Evolutionary conservation across 192 early-diverging fungal species (phyloP).

Genomic region (Umbelopsis sp.): DNA sequence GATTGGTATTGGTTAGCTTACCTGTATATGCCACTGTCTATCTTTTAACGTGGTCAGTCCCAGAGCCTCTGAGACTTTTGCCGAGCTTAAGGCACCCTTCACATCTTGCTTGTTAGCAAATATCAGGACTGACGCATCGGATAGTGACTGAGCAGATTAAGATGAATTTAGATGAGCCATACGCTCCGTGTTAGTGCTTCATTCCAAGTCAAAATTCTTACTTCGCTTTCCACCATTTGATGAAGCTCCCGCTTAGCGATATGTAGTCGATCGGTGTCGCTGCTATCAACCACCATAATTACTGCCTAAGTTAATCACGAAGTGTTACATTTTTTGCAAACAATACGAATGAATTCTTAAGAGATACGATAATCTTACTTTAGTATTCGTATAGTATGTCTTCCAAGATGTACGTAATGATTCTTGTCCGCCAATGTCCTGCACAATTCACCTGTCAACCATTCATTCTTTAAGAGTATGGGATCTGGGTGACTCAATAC

Average conservation of each 20-base stretch:
- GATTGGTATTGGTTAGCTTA: constrained; percentile 21
- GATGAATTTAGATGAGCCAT: background rate
- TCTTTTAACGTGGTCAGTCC: constrained; percentile 61
- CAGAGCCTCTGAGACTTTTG: constrained; percentile 65
- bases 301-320: constrained; percentile 46
- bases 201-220: constrained; percentile 3
- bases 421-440: constrained; percentile 69
- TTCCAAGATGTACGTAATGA: constrained; percentile 66
- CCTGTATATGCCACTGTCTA: constrained; percentile 75
- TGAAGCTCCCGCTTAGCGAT: constrained; percentile 65
- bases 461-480: background rate
- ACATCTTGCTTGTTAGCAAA: constrained; percentile 77
- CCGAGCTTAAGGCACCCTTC: constrained; percentile 62
- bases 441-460: background rate
- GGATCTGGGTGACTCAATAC: constrained; percentile 26
- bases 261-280: constrained; percentile 63
- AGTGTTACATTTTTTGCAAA: background rate
- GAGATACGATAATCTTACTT: constrained; percentile 27
- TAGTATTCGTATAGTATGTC: constrained; percentile 68
- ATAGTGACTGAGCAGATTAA: constrained; percentile 45
- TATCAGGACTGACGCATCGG: constrained; percentile 60
- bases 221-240: constrained; percentile 71
- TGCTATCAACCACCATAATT: constrained; percentile 75
- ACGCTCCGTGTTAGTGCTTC: background rate
- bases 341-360: background rate